These are phyloP conservation scores for Cyphellophora attinorum DNA, from an alignment of 2,329 filamentous ascomycete genomes.

Conservation along the genomic window DNA sequence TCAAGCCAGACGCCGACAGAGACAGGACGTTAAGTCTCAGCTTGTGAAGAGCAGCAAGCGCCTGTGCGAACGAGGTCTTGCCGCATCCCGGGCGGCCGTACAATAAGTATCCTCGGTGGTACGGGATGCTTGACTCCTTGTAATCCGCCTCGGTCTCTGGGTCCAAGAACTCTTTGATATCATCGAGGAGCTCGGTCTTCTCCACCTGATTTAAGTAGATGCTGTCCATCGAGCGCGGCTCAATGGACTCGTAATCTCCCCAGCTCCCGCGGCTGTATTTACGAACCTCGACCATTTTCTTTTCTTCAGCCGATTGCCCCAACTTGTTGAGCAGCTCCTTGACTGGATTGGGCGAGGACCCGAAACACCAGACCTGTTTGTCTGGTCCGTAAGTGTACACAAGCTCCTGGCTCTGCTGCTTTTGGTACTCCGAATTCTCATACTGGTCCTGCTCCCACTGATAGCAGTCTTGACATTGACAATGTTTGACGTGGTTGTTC, in stretches of 20 bases:
- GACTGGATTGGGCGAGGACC: slow-evolving; percentile 33
- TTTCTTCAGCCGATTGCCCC: slow-evolving; percentile 32
- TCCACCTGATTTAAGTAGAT: no score
- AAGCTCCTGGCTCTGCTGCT: no score
- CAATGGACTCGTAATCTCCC: no score
- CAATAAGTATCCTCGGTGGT: slow-evolving; percentile 67
- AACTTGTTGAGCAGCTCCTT: slow-evolving; percentile 36
- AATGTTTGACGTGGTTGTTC: background rate
- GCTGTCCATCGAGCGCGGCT: no score
- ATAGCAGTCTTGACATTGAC: background rate
- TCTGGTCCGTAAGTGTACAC: no score
- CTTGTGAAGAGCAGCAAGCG: slow-evolving; percentile 56
- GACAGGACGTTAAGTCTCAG: slow-evolving; percentile 57
- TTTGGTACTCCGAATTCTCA: no score
- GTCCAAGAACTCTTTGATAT: slow-evolving; percentile 22
- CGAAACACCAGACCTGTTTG: background rate
- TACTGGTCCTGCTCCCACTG: background rate
- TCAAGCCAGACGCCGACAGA: slow-evolving; percentile 49
- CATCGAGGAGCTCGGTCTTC: no score
- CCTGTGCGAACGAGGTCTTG: slow-evolving; percentile 71
- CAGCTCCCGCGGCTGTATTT: slow-evolving; percentile 15
- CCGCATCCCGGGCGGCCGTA: slow-evolving; percentile 79
- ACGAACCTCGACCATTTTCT: slow-evolving; percentile 22
- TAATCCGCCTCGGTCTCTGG: slow-evolving; percentile 19
- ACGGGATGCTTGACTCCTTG: slow-evolving; percentile 51